Evolutionary conservation across 1,284 basidiomycete species (phyloP).

Genomic region (Limonomyces culmigenus): DNA sequence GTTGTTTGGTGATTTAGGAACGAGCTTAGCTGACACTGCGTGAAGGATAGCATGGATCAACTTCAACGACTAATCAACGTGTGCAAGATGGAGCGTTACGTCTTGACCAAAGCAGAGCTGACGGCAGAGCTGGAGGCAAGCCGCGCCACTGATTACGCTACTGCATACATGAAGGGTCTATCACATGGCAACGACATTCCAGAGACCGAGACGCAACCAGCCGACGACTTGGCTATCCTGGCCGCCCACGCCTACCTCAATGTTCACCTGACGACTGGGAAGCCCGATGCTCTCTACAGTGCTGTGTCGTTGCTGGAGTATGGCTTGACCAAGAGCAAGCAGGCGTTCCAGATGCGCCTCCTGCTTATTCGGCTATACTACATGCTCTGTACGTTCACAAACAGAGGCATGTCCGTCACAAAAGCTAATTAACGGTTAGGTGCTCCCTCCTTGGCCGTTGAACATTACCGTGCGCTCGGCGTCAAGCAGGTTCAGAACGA

Average conservation of each 20-base stretch:
- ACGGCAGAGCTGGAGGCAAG: conserved; percentile 36
- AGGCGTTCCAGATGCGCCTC: conserved; percentile 61
- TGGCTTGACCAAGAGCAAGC: conserved; percentile 53
- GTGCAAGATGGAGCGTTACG: conserved; percentile 52
- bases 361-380: conserved; percentile 67
- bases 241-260: conserved; percentile 52
- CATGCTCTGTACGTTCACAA: conserved; percentile 40
- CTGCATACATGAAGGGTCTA: conserved; percentile 48
- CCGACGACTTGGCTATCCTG: conserved; percentile 70
- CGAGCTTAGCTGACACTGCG: too few species aligned
- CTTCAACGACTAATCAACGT: conserved; percentile 52
- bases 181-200: conserved; percentile 48
- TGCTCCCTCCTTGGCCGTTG: conserved; percentile 47
- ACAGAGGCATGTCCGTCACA: conserved; percentile 1
- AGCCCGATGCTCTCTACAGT: conserved; percentile 41
- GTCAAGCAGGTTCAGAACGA: conserved; percentile 76
- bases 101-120: conserved; percentile 26
- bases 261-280: conserved; percentile 37
- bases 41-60: conserved; percentile 26
- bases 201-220: conserved; percentile 70
- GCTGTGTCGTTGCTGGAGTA: conserved; percentile 56
- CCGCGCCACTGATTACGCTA: conserved; percentile 32
- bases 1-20: too few species aligned
- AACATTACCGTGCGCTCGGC: conserved; percentile 61
- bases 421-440: conserved; percentile 20